Percentiles rank a stretch among this genome's conserved stretches.
phyloP scores from a whole-genome alignment of 495 filamentous ascomycete species.

The Aspergillus cavernicola region DNA sequence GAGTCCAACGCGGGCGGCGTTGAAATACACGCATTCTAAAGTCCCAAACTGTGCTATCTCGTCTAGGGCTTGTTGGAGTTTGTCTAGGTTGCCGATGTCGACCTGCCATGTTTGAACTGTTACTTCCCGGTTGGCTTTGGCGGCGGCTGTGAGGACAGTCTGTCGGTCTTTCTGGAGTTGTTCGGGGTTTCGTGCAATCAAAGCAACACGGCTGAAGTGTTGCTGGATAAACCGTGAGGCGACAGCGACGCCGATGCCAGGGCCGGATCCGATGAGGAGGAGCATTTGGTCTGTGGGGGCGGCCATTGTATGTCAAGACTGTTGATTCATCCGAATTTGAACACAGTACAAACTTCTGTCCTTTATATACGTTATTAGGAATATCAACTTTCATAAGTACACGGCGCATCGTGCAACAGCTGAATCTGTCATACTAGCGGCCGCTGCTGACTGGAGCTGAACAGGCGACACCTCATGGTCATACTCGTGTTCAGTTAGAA shows the following conservation, averaged over 20 bases:
- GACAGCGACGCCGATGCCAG: slow-evolving; percentile 2
- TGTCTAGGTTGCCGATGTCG: neutral
- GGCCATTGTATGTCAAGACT: neutral
- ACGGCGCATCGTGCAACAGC: too few relatives aligned
- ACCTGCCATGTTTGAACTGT: neutral
- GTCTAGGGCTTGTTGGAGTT: neutral
- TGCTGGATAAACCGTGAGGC: neutral
- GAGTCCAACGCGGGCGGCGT: neutral
- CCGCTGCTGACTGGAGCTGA: too few relatives aligned
- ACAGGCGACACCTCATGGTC: too few relatives aligned
- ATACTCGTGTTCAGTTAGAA: too few relatives aligned
- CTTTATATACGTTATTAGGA: too few relatives aligned
- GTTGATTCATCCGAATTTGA: too few relatives aligned
- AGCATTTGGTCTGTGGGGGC: neutral
- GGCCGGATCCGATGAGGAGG: slow-evolving; percentile 5
- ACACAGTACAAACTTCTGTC: too few relatives aligned
- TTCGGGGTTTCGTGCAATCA: neutral
- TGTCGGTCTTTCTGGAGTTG: slow-evolving; percentile 1
- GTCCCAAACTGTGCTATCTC: neutral
- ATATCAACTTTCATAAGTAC: too few relatives aligned
- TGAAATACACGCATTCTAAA: slow-evolving; percentile 7
- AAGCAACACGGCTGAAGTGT: neutral
- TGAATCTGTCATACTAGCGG: too few relatives aligned
- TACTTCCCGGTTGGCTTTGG: neutral
- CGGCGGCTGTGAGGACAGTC: neutral